A percentile compares a stretch with the other conserved stretches of the same genome.
phyloP scores from a whole-genome alignment of 257 asterid species.

The Henckelia pumila region DNA sequence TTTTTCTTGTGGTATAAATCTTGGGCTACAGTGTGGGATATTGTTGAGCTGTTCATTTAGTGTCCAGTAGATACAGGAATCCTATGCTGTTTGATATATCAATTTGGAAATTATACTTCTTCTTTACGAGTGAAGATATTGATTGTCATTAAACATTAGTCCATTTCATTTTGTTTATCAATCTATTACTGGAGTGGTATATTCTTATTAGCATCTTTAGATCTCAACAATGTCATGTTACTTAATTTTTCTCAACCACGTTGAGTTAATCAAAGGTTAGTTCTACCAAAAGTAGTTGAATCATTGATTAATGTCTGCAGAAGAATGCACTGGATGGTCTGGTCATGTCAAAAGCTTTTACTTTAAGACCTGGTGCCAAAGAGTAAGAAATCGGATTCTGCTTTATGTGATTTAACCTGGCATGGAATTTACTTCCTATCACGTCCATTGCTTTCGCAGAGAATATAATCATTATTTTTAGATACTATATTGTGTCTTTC shows the following conservation, averaged over 20 bases:
- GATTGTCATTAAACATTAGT: not conserved
- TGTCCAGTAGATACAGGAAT: too few species aligned
- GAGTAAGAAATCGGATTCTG: slow-evolving; percentile 55
- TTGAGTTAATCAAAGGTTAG: too few species aligned
- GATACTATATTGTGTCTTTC: not conserved
- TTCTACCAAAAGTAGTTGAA: slow-evolving; percentile 31
- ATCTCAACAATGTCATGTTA: not conserved
- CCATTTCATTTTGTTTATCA: not conserved
- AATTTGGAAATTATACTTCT: too few species aligned
- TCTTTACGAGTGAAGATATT: not conserved
- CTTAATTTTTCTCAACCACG: not conserved
- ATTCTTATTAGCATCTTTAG: slow-evolving; percentile 18
- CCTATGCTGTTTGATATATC: not conserved
- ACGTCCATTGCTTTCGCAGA: slow-evolving; percentile 11
- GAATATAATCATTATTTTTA: not conserved
- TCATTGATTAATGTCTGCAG: slow-evolving; percentile 52
- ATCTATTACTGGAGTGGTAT: not conserved
- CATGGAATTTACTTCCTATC: slow-evolving; percentile 10
- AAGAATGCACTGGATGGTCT: slow-evolving; percentile 83
- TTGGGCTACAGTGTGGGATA: not conserved
- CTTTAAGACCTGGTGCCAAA: slow-evolving; percentile 82
- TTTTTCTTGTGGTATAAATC: not conserved
- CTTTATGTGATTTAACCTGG: slow-evolving; percentile 10
- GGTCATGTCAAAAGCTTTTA: slow-evolving; percentile 56
- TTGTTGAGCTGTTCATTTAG: not conserved